These are phyloP conservation scores for Dactylella cylindrospora DNA, from an alignment of 2,329 filamentous ascomycete species.

Conservation along the genomic window DNA sequence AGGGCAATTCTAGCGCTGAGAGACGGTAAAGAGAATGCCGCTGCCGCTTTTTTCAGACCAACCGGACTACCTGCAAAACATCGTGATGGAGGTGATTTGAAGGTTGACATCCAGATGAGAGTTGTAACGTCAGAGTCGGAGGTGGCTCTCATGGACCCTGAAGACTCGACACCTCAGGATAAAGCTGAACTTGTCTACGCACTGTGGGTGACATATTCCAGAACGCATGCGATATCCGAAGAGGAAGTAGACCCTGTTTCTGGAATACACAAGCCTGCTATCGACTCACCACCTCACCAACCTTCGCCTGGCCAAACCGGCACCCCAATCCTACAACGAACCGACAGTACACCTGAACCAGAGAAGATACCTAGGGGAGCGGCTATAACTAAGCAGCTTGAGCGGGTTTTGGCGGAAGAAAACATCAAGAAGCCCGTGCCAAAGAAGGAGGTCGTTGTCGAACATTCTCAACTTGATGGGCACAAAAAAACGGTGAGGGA, in stretches of 20 bases:
- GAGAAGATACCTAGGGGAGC: slow-evolving; percentile 21
- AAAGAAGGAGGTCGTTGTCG: slow-evolving; percentile 51
- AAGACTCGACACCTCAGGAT: slow-evolving; percentile 59
- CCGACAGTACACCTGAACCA: slow-evolving; percentile 12
- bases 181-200: slow-evolving; percentile 84
- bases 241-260: slow-evolving; percentile 64
- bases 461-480: slow-evolving; percentile 32
- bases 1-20: slow-evolving; percentile 79
- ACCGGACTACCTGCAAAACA: slow-evolving; percentile 83
- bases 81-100: slow-evolving; percentile 85
- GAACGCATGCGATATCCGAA: slow-evolving; percentile 75
- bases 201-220: slow-evolving; percentile 94
- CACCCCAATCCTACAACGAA: slow-evolving; percentile 57
- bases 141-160: slow-evolving; percentile 64
- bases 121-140: slow-evolving; percentile 82
- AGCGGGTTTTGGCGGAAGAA: slow-evolving; percentile 38
- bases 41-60: slow-evolving; percentile 76
- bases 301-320: slow-evolving; percentile 74
- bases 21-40: slow-evolving; percentile 75
- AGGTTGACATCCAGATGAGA: slow-evolving; percentile 93
- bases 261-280: slow-evolving; percentile 55
- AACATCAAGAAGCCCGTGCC: slow-evolving; percentile 59
- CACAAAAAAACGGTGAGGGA: slow-evolving; percentile 82
- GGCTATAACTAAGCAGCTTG: slow-evolving; percentile 31
- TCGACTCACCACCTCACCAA: slow-evolving; percentile 73